Conservation (phyloP, 352 stramenopile genomes). For the Globisporangium uncinulatum region DNA sequence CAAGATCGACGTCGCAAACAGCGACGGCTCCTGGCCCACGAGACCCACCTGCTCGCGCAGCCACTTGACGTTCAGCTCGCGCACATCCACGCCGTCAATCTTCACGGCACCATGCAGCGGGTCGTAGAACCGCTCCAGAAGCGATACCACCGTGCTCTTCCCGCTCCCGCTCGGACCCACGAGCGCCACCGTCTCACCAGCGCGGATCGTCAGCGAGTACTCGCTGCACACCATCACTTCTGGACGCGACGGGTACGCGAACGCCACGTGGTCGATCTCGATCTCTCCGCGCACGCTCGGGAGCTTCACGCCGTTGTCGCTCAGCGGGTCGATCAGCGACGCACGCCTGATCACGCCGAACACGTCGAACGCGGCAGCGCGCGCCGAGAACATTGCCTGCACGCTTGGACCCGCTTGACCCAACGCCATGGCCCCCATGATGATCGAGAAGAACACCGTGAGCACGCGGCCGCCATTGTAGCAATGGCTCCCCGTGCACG, state of each 20-base stretch:
- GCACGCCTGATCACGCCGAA: slow-evolving; percentile 58
- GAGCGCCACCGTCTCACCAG: slow-evolving; percentile 49
- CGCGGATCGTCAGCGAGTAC: slow-evolving; percentile 49
- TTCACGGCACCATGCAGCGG: slow-evolving; percentile 37
- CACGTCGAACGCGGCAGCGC: slow-evolving; percentile 51
- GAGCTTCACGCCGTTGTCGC: slow-evolving; percentile 20
- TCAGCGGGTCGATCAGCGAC: slow-evolving; percentile 53
- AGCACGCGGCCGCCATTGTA: slow-evolving; percentile 61
- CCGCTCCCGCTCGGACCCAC: no score
- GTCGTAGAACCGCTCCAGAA: slow-evolving; percentile 2
- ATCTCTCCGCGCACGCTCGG: slow-evolving; percentile 28
- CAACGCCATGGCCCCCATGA: slow-evolving; percentile 65
- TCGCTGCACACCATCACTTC: slow-evolving; percentile 49
- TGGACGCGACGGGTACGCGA: slow-evolving; percentile 53
- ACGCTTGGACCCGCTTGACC: slow-evolving; percentile 55
- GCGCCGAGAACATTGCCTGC: slow-evolving; percentile 48
- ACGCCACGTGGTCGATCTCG: slow-evolving; percentile 84
- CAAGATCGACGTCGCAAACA: slow-evolving; percentile 35
- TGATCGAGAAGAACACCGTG: slow-evolving; percentile 62
- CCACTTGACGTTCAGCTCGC: slow-evolving; percentile 73
- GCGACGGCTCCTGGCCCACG: slow-evolving; percentile 77
- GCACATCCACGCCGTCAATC: slow-evolving; percentile 40
- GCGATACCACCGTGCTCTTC: not conserved
- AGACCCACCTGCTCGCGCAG: slow-evolving; percentile 80
- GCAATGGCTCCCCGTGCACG: slow-evolving; percentile 30